Base-by-base conservation (phyloP, 495 filamentous ascomycete genomes). In the Penicillium tannophilum region DNA sequence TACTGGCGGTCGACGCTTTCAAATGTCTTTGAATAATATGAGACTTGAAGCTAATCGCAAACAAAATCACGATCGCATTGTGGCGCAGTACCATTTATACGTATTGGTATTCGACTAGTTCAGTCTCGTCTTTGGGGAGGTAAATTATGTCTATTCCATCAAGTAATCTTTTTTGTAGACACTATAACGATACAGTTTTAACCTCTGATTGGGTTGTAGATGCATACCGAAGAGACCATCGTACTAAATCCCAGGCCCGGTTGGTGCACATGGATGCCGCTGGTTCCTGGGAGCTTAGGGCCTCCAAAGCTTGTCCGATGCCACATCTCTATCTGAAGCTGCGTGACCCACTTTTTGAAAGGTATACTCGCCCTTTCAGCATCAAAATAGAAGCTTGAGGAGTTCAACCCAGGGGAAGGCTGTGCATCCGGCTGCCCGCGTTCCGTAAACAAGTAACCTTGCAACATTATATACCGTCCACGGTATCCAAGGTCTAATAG, bases 341-440 rank as follows among this genome's bases (percentile, higher is more conserved):
- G 42, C 53, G 23, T 55, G 26, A 55, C 16, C 53, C 53, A 55
- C 35, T 14, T 8, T 20, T 55, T 46, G 41, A 55, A 47, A 35
- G 26, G 16, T 44, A 55, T 3, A 55, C 28, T 55, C 16, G 42
- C 53, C 26, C 17, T 47, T 42, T 44, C 26, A 46, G 39, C 24
- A 47, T 55, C 53, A n/a, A 55, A 55, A 55, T 35, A 55, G 41
- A 33, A 28, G 35, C 23, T 24, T 28, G 35, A 53, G 16, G 51
- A 24, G 26, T 33, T 44, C 23, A 41, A 8, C 26, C n/a, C 26
- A 42, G 20, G 20, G 30, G 24, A 55, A 55, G 41, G 53, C 39
- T 44, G 2, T 55, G 49, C 49, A 23, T 35, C 53, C 41, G n/a
- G 53, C 26, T 55, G 39, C 16, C 53, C 53, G 26, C 53, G 41